Evolutionary conservation across 495 filamentous ascomycete genomes (phyloP).

Genomic region (Neurospora sp.): DNA sequence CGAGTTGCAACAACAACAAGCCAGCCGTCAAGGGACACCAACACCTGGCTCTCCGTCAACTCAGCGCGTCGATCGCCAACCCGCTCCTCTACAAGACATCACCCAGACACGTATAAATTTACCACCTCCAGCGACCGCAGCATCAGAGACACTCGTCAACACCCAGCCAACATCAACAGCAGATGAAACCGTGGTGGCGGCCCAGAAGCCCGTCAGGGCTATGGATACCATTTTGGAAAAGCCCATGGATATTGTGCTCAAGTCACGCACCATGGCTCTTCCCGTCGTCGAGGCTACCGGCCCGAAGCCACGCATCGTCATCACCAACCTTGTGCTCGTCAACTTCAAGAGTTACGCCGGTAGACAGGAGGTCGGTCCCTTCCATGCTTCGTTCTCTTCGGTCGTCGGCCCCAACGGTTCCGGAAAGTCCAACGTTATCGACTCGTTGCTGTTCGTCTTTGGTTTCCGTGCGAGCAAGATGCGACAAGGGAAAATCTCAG

Average conservation of each 20-base stretch:
- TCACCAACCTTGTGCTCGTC: slow-evolving; percentile 75
- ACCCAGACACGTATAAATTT: slow-evolving; percentile 58
- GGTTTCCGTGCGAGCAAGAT: slow-evolving; percentile 98
- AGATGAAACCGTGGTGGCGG: slow-evolving; percentile 31
- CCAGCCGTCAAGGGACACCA: neutral
- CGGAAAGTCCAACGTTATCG: slow-evolving; percentile 97
- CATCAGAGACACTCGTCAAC: neutral
- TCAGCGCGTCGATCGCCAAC: slow-evolving; percentile 25
- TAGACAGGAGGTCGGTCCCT: slow-evolving; percentile 87
- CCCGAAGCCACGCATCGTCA: slow-evolving; percentile 78
- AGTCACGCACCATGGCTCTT: slow-evolving; percentile 63
- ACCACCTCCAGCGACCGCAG: neutral
- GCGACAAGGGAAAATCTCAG: slow-evolving; percentile 97
- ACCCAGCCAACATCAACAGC: slow-evolving; percentile 1
- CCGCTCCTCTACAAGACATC: slow-evolving; percentile 67
- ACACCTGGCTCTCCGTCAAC: neutral
- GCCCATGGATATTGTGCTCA: slow-evolving; percentile 90
- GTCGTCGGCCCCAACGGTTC: slow-evolving; percentile 97
- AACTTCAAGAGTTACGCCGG: slow-evolving; percentile 99
- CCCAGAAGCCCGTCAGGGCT: slow-evolving; percentile 57
- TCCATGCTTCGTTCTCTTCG: slow-evolving; percentile 96
- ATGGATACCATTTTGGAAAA: slow-evolving; percentile 69
- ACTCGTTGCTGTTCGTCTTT: slow-evolving; percentile 94
- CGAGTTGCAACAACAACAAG: neutral
- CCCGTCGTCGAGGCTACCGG: slow-evolving; percentile 58